Base-by-base conservation (phyloP, 2,329 filamentous ascomycete genomes). In the Cytospora piceae region DNA sequence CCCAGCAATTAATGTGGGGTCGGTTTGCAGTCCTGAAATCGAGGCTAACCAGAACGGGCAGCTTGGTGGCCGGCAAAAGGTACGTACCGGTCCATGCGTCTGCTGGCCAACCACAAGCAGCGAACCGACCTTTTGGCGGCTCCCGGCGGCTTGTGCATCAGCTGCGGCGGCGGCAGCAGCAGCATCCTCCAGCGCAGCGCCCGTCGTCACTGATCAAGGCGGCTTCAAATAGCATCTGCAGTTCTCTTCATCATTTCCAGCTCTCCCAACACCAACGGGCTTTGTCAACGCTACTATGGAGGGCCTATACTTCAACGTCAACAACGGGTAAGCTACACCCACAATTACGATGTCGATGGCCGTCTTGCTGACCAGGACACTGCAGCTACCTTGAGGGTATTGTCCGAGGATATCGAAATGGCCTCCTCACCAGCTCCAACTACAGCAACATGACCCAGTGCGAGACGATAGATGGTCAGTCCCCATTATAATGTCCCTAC, bases 391-490 rank as follows among this genome's bases (percentile, higher is more conserved):
- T 98, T 77, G 95, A 99, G 81, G 95, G 95, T 78, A 94, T 99
- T 77, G 93, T 98, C 74, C 92, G 95, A 74, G 95, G 95, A 70
- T 99, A 98, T 81, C 90, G 94, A 76, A 99, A 98, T 80, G 87
- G 90, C 74, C 90, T 99, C 70, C 87, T 99, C 76, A 98, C 91
- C 64, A 82, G 90, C 78, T 85, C 92, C 77, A 96, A 94, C 82
- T 99, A 99, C 82, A 89, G 85, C 82, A 99, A 98, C 83, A 81
- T 98, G 80, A 96, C 91, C 69, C 94, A 98, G 85, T 98, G 94
- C 87, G 94, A 98, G 82, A 97, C 89, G 58, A 94, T 98, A 73
- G 94, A 98, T 81, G 94, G 94, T 95, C 80, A 72, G 84, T 72
- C 6, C 8, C 14, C 14, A 15, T 14, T 12, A 37, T 37, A 4